phyloP scores from a whole-genome alignment of 768 basidiomycete genomes.

The Lactifluus rugatus region DNA sequence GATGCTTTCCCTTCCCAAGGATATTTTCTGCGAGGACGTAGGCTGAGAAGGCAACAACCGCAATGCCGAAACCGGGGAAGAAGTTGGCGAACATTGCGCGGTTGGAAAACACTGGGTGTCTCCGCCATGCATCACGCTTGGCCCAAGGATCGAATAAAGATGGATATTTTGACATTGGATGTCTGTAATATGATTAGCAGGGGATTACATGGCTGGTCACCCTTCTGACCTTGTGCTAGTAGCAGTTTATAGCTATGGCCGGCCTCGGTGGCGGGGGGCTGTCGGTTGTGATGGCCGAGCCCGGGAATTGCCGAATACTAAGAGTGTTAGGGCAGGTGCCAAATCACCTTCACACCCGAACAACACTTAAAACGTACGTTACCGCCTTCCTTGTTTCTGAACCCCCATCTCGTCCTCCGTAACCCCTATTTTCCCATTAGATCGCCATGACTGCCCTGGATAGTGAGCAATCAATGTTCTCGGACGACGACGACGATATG shows the following conservation, averaged over 20 bases:
- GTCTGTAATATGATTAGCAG: not conserved
- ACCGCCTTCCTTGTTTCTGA: slow-evolving; percentile 18
- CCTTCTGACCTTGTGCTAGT: not conserved
- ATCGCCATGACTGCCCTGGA: slow-evolving; percentile 6
- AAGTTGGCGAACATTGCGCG: slow-evolving; percentile 81
- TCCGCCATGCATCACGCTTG: slow-evolving; percentile 87
- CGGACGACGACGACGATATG: slow-evolving; percentile 48
- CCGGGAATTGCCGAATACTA: slow-evolving; percentile 12
- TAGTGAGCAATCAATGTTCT: slow-evolving; percentile 40
- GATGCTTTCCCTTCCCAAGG: slow-evolving; percentile 26
- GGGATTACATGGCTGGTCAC: too few species aligned
- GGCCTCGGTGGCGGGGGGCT: not conserved
- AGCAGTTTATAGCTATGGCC: too few species aligned
- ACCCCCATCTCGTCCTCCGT: slow-evolving; percentile 5
- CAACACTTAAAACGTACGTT: slow-evolving; percentile 10
- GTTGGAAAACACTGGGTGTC: slow-evolving; percentile 78
- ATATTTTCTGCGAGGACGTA: slow-evolving; percentile 81
- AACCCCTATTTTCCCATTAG: not conserved
- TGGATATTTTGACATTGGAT: slow-evolving; percentile 32
- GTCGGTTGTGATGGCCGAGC: not conserved
- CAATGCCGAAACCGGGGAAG: slow-evolving; percentile 93
- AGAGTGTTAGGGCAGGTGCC: slow-evolving; percentile 49
- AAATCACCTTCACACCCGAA: slow-evolving; percentile 24
- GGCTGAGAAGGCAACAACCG: slow-evolving; percentile 81
- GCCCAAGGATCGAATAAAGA: slow-evolving; percentile 92